A percentile compares a stretch with the other conserved stretches of the same genome.
These are phyloP conservation scores for Rossbeevera mucosa DNA, from an alignment of 768 basidiomycete species.

Conservation along the genomic window DNA sequence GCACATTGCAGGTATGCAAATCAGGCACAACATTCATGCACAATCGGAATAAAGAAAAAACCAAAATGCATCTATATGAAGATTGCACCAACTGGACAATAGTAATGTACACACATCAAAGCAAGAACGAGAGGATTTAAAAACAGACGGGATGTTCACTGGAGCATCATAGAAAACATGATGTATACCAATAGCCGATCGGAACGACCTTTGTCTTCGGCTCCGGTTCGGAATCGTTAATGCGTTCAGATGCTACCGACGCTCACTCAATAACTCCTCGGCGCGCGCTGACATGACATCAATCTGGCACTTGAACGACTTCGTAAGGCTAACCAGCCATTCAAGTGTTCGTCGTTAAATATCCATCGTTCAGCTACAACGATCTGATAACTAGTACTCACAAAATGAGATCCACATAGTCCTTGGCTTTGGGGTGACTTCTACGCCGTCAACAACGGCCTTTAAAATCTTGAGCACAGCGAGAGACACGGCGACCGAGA, in stretches of 20 bases:
- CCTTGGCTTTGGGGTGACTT: constrained; percentile 42
- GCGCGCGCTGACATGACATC: constrained; percentile 48
- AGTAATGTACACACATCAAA: too few species aligned
- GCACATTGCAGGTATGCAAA: too few species aligned
- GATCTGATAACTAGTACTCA: constrained; percentile 21
- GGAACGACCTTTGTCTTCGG: too few species aligned
- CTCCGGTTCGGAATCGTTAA: too few species aligned
- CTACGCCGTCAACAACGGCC: constrained; percentile 36
- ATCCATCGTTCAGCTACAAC: not conserved
- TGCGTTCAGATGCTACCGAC: not conserved
- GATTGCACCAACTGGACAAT: too few species aligned
- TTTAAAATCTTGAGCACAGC: constrained; percentile 43
- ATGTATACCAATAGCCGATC: too few species aligned
- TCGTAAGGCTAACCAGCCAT: constrained; percentile 36
- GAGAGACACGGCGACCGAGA: constrained; percentile 34
- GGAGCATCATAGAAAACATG: too few species aligned
- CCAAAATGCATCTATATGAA: too few species aligned
- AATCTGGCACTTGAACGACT: constrained; percentile 53
- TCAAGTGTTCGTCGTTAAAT: not conserved
- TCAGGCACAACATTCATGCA: too few species aligned
- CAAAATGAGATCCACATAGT: constrained; percentile 44
- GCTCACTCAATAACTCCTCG: constrained; percentile 6
- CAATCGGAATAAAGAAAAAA: too few species aligned
- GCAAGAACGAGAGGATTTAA: too few species aligned
- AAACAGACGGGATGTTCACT: too few species aligned